Base-by-base conservation (phyloP, 495 filamentous ascomycete genomes). In the Penicillium diatomitis region DNA sequence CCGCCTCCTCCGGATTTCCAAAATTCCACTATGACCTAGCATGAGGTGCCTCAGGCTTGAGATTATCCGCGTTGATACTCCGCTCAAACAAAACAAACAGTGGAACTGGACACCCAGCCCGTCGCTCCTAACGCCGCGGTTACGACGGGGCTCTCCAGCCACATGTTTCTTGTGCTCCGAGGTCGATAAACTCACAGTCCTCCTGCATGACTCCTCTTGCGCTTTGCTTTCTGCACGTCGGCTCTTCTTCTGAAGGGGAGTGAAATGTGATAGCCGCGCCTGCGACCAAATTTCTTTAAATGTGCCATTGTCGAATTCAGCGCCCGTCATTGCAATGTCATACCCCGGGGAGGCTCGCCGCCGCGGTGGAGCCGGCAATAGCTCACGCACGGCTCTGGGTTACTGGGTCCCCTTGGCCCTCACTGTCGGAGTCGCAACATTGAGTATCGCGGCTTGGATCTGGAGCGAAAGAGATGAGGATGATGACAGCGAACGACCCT, bases 391-490 rank as follows among this genome's bases (percentile, higher is more conserved):
- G 46, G 78, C 84, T 44, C 72, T 87, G 61, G 81, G 84, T 58
- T 88, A 90, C 68, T 95, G 88, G 87, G 76, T 91, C 46, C 90
- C 90, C 47, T 70, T 95, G 39, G 83, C 82, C 44, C 61, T 95
- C 50, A 95, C 90, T 37, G 81, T 91, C 34, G 88, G 88, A 43
- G 77, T 90, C 54, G 90, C 90, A 34, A 86, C 90, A 27, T 77
- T 86, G 45, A 87, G 88, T 31, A 70, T 92, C 44, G 90, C 82
- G 29, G 88, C 90, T 27, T 96, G 90, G 90, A 79, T 90, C 31
- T 95, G 88, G 90, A 91, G 85, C 67, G 87, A 92, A 70, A 82
- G 87, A 61, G 84, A 85, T 55, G 85, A 88, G 12, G 80, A 86
- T 41, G 82, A 84, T 41, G 76, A 79, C 6, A 66, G 76, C 4